Base-by-base conservation (phyloP, 306 rosid species). In the Cicer pinnatifidum region DNA sequence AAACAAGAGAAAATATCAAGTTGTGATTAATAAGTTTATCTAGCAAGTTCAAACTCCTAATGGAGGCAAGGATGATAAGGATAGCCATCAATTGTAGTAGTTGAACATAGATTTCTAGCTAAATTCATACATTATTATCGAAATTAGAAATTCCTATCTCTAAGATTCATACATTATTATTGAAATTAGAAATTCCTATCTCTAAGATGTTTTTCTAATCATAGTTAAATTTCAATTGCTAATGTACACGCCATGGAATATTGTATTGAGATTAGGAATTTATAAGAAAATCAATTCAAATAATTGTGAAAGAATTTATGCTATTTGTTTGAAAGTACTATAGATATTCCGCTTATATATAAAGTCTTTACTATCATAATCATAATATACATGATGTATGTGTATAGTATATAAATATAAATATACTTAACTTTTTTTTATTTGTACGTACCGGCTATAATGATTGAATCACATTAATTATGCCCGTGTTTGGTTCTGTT, bases 31-130 rank as follows among this genome's bases (percentile, higher is more conserved):
- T 17, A 43, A 33, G 43, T 1, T 23, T 67, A 33, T 44, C 67
- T 40, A 52, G 58, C 9, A 2, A 44, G 13, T 28, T 16, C 54
- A 79, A 72, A 16, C 43, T 63, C 69, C 58, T 53, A 59, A 69
- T 67, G 35, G 71, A 64, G 72, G 78, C 59, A 69, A 75, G 43
- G 76, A 38, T 78, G 75, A 83, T 17, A 17, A 80, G 83, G 81
- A 75, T 69, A 52, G 57, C 23, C 74, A 41, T 48, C 71, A 58
- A 50, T 69, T 41, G 69, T 50, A 70, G 82, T 70, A 23, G 28
- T 23, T 85, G 82, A 74, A 69, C 28, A 10, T 78, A 76, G 72
- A 81, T 54, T 65, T 78, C 76, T 82, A 78, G 75, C 1, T 23
- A 23, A 0, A 72, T 72, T 76, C 58, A 59, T 77, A 77, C 72